Evolutionary conservation across 768 basidiomycete species (phyloP), one percentile per base, ranked within the genome.

Genomic region (Pluteus cervinus): DNA sequence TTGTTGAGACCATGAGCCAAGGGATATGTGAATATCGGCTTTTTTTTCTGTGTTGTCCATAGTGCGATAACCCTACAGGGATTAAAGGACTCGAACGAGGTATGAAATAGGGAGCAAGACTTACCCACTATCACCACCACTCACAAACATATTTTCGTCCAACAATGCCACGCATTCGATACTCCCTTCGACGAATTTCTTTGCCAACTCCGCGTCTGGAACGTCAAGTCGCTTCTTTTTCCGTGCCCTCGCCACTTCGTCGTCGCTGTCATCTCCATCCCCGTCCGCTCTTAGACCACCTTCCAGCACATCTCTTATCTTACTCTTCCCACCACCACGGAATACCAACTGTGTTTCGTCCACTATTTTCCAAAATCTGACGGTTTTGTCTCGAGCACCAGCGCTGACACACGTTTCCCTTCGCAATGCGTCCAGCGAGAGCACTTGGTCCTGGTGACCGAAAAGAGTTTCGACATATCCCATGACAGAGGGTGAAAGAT

Each of bases 281-380:
- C 73, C 71, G 26, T 76, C 78, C n/a, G 71, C 79, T 18, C 72
- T 64, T 22, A 81, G 64, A 9, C 78, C 79, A 1, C 88, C 86
- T 46, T 94, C 92, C 18, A 92, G 54, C 6, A 88, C 76, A 54
- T 90, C 86, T 37, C 85, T 66, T 46, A 88, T 68, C 24, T 74
- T 74, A 61, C 84, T 92, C 48, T 77, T 73, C 4, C 86, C 91
- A n/a, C 96, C 96, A 17, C 94, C 96, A 24, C 96, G 76, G 53
- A 98, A 97, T 5, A 99, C 92, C 17, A 99, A 69, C 54, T 98
- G 94, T 9, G 76, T 88, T 60, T 97, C 92, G 37, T 99, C 94
- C 24, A 80, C 78, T 36, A 98, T 85, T 63, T 97, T 97, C 94
- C 94, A 99, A 62, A 78, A 98, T 24, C 96, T 73, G 42, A 82